phyloP scores from a whole-genome alignment of 148 eudicot species.

The Rhododendron ferrugineum region DNA sequence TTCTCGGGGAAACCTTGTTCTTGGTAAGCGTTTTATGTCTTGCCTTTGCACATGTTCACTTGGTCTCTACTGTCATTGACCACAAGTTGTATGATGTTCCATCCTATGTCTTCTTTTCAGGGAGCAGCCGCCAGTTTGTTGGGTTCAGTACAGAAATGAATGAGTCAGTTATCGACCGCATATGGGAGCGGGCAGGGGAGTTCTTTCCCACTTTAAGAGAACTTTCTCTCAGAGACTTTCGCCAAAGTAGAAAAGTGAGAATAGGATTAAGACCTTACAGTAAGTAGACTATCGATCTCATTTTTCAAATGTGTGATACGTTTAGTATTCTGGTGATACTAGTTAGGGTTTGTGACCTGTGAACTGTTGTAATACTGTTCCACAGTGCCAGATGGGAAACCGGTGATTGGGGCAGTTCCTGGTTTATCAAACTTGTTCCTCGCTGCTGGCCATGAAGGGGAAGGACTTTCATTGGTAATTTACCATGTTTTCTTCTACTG shows the following conservation, averaged over 20 bases:
- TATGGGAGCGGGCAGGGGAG: slow-evolving; percentile 76
- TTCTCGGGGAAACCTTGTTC: slow-evolving; percentile 66
- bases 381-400: slow-evolving; percentile 91
- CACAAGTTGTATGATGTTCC: background rate
- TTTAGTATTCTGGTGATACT: background rate
- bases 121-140: slow-evolving; percentile 89
- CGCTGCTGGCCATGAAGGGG: slow-evolving; percentile 97
- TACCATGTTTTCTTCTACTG: background rate
- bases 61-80: background rate
- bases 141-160: slow-evolving; percentile 72
- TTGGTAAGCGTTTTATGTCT: slow-evolving; percentile 40
- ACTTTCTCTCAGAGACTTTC: slow-evolving; percentile 39
- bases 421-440: slow-evolving; percentile 55
- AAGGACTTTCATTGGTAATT: slow-evolving; percentile 78
- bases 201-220: slow-evolving; percentile 68
- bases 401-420: slow-evolving; percentile 78
- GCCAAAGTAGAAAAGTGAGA: slow-evolving; percentile 50
- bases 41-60: background rate
- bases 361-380: slow-evolving; percentile 1
- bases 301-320: background rate
- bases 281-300: slow-evolving; percentile 35
- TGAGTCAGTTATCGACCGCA: slow-evolving; percentile 40
- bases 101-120: slow-evolving; percentile 34
- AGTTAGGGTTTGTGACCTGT: background rate
- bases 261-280: slow-evolving; percentile 93